phyloP scores from a whole-genome alignment of 305 asterid genomes.

The Rubia balearica region DNA sequence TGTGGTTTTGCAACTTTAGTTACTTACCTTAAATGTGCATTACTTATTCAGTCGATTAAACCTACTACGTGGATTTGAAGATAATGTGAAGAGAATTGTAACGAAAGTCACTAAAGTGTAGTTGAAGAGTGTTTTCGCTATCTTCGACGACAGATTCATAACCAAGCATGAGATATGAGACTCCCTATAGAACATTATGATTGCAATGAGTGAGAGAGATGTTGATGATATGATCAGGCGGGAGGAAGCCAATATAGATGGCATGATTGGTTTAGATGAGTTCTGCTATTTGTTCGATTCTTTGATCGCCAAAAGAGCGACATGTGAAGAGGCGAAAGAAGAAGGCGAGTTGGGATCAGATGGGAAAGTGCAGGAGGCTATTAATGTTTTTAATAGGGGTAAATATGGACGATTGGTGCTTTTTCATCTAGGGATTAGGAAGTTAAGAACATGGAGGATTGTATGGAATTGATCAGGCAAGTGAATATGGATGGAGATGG shows the following conservation, averaged over 20 bases:
- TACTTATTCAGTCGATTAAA: no score
- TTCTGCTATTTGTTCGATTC: constrained; percentile 47
- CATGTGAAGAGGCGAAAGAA: no score
- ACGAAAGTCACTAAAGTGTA: constrained; percentile 1
- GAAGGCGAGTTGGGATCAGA: no score
- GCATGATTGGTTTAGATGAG: constrained; percentile 63
- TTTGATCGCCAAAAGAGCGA: no score
- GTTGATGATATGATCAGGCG: constrained; percentile 54
- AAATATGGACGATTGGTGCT: constrained; percentile 57
- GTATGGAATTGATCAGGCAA: constrained; percentile 61
- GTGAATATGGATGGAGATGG: constrained; percentile 87
- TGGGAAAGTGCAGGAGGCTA: no score
- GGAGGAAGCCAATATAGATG: constrained; percentile 65
- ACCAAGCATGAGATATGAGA: constrained; percentile 57
- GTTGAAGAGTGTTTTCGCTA: constrained; percentile 42
- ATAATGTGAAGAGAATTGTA: neutral
- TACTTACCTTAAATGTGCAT: no score
- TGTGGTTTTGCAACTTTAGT: no score
- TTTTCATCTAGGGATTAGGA: constrained; percentile 54
- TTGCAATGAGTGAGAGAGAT: constrained; percentile 44
- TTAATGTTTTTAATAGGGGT: constrained; percentile 67
- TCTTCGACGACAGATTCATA: constrained; percentile 73
- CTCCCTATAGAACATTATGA: constrained; percentile 60
- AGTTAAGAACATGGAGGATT: constrained; percentile 53
- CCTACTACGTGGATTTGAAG: no score